phyloP scores from a whole-genome alignment of 805 yeast genomes.

The Yarrowia sp. region DNA sequence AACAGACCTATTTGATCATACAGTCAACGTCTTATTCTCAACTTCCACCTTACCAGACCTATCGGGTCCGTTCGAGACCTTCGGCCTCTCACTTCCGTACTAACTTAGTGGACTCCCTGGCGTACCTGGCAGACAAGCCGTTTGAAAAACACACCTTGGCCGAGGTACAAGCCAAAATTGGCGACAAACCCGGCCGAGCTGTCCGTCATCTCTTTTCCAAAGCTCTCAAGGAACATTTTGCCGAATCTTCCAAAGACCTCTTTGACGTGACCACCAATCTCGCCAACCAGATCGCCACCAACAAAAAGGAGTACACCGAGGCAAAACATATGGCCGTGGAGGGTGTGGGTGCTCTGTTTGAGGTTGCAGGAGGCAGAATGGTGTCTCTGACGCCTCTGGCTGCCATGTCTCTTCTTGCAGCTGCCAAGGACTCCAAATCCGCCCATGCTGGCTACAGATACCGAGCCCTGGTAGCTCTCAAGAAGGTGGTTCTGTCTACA shows the following conservation, averaged over 20 bases:
- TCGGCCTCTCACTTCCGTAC: neutral
- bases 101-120: constrained; percentile 32
- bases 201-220: constrained; percentile 30
- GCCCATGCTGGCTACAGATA: constrained; percentile 46
- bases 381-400: constrained; percentile 49
- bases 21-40: no score
- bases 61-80: no score
- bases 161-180: constrained; percentile 13
- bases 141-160: constrained; percentile 15
- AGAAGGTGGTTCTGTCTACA: constrained; percentile 42
- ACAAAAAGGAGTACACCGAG: constrained; percentile 45
- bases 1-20: no score
- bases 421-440: constrained; percentile 43
- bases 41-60: no score
- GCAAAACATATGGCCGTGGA: constrained; percentile 46
- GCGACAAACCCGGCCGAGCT: constrained; percentile 21
- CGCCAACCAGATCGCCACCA: constrained; percentile 23
- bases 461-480: constrained; percentile 44
- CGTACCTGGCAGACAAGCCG: constrained; percentile 24
- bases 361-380: constrained; percentile 47
- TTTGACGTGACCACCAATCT: constrained; percentile 30
- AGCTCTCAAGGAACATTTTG: constrained; percentile 29
- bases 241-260: constrained; percentile 28
- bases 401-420: constrained; percentile 46
- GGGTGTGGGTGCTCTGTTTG: constrained; percentile 45